Evolutionary conservation across 2,329 filamentous ascomycete genomes (phyloP).

Genomic region (Ophiostoma himal-ulmi): DNA sequence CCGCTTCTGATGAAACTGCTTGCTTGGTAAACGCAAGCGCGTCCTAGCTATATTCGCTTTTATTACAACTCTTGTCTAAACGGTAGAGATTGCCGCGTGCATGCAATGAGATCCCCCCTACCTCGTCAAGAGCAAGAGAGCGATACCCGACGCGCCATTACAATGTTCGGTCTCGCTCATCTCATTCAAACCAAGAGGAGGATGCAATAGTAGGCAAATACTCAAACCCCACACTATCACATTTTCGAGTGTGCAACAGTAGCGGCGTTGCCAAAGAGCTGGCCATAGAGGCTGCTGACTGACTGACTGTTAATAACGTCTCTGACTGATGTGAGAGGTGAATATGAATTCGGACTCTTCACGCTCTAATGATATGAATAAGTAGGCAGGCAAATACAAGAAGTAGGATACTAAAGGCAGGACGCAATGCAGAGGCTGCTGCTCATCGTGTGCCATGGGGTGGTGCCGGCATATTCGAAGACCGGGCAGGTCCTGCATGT

Average conservation of each 20-base stretch:
- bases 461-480: neutral
- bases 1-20: neutral
- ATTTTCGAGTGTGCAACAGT: neutral
- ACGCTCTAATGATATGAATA: neutral
- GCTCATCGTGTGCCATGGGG: neutral
- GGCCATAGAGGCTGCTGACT: neutral
- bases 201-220: neutral
- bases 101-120: neutral
- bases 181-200: neutral
- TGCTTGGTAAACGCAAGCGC: neutral
- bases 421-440: neutral
- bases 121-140: neutral
- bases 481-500: neutral
- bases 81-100: neutral
- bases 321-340: neutral
- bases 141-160: neutral
- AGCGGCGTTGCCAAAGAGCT: neutral
- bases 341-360: neutral
- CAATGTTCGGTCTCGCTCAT: neutral
- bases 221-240: neutral
- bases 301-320: neutral
- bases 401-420: neutral
- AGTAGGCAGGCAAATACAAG: neutral
- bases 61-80: neutral
- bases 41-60: too few relatives aligned